phyloP scores from a whole-genome alignment of 2,329 filamentous ascomycete species.

The Aureobasidium sp. region DNA sequence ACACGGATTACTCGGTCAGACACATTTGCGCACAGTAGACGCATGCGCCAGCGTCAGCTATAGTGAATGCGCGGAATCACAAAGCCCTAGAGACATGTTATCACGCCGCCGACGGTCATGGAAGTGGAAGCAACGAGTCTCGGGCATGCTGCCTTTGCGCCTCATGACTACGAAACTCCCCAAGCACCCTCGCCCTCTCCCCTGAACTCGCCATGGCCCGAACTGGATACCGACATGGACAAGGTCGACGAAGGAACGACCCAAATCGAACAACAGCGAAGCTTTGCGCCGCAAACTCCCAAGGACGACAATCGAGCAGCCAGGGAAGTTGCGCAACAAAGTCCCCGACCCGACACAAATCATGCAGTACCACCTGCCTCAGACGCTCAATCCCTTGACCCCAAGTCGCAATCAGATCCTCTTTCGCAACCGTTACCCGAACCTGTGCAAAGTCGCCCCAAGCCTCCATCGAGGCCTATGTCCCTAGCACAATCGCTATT shows the following conservation, averaged over 20 bases:
- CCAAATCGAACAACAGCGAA: not conserved
- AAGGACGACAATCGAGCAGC: not conserved
- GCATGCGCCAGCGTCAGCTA: not conserved
- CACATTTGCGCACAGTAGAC: not conserved
- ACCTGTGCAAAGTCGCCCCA: not conserved
- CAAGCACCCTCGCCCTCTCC: slow-evolving; percentile 13
- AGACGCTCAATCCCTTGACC: not conserved
- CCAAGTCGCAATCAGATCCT: not conserved
- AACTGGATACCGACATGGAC: not conserved
- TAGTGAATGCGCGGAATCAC: slow-evolving; percentile 10
- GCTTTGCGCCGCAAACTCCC: not conserved
- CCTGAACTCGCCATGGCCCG: slow-evolving; percentile 12
- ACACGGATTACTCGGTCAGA: not conserved
- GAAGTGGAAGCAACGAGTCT: slow-evolving; percentile 16
- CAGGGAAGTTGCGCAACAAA: slow-evolving; percentile 3
- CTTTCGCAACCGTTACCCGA: not conserved
- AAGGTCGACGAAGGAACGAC: not conserved
- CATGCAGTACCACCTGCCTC: slow-evolving; percentile 12
- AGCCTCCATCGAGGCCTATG: not conserved
- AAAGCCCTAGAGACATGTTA: slow-evolving; percentile 15
- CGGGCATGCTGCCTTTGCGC: slow-evolving; percentile 14
- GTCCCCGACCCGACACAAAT: not conserved
- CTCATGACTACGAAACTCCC: slow-evolving; percentile 3
- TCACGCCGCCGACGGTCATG: slow-evolving; percentile 10
- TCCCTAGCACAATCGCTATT: slow-evolving; percentile 11